Conservation (phyloP, 2,329 filamentous ascomycete genomes). For the Aspergillus quadrilineatus region DNA sequence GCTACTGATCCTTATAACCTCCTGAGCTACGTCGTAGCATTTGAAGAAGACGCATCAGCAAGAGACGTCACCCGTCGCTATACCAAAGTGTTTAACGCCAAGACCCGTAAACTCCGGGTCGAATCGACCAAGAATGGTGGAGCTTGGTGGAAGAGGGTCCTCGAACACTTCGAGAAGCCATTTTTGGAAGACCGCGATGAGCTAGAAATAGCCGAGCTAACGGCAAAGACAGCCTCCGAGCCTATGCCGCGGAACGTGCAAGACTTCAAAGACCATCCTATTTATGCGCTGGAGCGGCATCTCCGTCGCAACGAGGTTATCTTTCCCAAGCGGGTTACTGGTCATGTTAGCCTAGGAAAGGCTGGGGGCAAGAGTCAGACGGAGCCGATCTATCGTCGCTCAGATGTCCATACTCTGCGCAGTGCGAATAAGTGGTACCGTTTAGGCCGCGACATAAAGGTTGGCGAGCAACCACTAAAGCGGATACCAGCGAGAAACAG, state of each 20-base stretch:
- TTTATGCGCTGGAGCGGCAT: slow-evolving; percentile 82
- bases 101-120: slow-evolving; percentile 78
- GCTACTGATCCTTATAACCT: slow-evolving; percentile 72
- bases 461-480: slow-evolving; percentile 79
- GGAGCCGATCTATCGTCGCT: slow-evolving; percentile 78
- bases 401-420: slow-evolving; percentile 74
- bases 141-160: slow-evolving; percentile 55
- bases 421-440: slow-evolving; percentile 91
- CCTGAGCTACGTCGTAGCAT: slow-evolving; percentile 81
- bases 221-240: slow-evolving; percentile 69
- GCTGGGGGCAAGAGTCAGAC: slow-evolving; percentile 50
- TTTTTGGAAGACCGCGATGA: slow-evolving; percentile 68
- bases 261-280: slow-evolving; percentile 83
- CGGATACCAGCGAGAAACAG: slow-evolving; percentile 56
- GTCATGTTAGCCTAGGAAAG: slow-evolving; percentile 65
- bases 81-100: slow-evolving; percentile 82
- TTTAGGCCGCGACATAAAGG: slow-evolving; percentile 73
- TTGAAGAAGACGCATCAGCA: slow-evolving; percentile 74
- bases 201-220: slow-evolving; percentile 76
- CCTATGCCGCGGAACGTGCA: slow-evolving; percentile 81
- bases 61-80: slow-evolving; percentile 88
- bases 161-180: slow-evolving; percentile 41
- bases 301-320: slow-evolving; percentile 81
- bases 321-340: slow-evolving; percentile 67
- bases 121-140: slow-evolving; percentile 62